phyloP scores from a whole-genome alignment of 257 asterid species.

The Solanum lignicaule region DNA sequence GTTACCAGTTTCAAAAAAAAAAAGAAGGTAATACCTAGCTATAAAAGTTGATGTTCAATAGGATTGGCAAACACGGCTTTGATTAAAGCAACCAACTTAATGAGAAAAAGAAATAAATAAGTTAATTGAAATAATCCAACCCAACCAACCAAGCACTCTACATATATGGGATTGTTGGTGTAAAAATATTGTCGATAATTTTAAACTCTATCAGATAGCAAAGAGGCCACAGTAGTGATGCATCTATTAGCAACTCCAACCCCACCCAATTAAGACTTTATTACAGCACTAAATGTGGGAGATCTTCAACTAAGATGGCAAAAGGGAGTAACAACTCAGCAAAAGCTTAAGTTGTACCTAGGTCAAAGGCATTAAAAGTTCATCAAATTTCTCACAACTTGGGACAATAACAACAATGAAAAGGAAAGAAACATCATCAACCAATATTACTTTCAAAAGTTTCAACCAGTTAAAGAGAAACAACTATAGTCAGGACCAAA shows the following conservation, averaged over 20 bases:
- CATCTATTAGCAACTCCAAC: not conserved
- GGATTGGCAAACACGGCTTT: not conserved
- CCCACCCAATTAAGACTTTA: not conserved
- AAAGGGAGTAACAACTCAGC: not conserved
- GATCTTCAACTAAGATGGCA: not conserved
- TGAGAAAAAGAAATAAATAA: not conserved
- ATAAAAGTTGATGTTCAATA: not conserved
- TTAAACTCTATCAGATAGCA: not conserved
- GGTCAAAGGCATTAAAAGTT: not conserved
- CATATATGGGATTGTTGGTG: not conserved
- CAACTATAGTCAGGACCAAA: not conserved
- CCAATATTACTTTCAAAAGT: not conserved
- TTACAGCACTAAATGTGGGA: not conserved
- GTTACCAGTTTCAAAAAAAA: not conserved
- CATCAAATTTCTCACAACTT: not conserved
- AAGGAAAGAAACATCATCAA: not conserved
- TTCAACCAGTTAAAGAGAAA: not conserved
- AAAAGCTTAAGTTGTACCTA: not conserved
- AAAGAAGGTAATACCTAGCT: not conserved
- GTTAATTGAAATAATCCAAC: not conserved
- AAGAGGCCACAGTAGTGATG: not conserved
- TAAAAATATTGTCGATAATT: not conserved
- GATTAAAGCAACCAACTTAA: not conserved
- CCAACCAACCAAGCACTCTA: not conserved
- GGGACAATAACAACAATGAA: not conserved